phyloP scores from a whole-genome alignment of 176 grass and related monocot species.

The Avena sativa region DNA sequence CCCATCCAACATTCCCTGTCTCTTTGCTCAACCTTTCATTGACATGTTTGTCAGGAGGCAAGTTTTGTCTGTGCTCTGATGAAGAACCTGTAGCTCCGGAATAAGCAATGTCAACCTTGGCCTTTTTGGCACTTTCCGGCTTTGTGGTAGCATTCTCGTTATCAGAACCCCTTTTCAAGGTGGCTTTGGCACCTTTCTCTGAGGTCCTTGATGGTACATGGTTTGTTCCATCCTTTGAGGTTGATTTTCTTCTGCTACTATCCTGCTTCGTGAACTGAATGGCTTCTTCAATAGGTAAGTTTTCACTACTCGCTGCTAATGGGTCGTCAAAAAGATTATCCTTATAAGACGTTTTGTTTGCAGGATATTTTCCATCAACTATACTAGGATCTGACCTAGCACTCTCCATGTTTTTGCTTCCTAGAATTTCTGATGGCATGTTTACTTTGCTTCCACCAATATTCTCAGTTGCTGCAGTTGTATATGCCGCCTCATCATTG shows the following conservation, averaged over 20 bases:
- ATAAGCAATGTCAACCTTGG: constrained; percentile 59
- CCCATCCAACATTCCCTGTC: constrained; percentile 50
- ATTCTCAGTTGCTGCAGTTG: constrained; percentile 29
- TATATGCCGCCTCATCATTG: constrained; percentile 46
- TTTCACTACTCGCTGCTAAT: constrained; percentile 32
- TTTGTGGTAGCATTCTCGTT: constrained; percentile 52
- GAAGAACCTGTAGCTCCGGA: constrained; percentile 44
- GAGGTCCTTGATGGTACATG: constrained; percentile 41
- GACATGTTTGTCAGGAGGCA: constrained; percentile 53
- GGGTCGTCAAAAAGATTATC: constrained; percentile 44
- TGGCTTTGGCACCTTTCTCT: constrained; percentile 54
- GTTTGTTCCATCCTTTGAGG: constrained; percentile 56
- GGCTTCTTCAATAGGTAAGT: constrained; percentile 46
- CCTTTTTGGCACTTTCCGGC: constrained; percentile 62
- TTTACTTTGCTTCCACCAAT: constrained; percentile 37
- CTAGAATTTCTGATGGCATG: constrained; percentile 47
- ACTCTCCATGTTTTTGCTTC: constrained; percentile 34
- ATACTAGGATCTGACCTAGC: constrained; percentile 28
- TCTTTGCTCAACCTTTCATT: constrained; percentile 56
- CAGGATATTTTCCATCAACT: constrained; percentile 42
- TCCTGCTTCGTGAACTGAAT: constrained; percentile 44
- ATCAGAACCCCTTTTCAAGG: constrained; percentile 60
- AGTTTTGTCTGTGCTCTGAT: constrained; percentile 45
- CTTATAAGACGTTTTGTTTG: constrained; percentile 44
- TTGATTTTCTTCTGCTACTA: constrained; percentile 53